Percentiles rank a stretch among this genome's conserved stretches.
phyloP scores from a whole-genome alignment of 805 yeast genomes.

The Limtongia smithiae region DNA sequence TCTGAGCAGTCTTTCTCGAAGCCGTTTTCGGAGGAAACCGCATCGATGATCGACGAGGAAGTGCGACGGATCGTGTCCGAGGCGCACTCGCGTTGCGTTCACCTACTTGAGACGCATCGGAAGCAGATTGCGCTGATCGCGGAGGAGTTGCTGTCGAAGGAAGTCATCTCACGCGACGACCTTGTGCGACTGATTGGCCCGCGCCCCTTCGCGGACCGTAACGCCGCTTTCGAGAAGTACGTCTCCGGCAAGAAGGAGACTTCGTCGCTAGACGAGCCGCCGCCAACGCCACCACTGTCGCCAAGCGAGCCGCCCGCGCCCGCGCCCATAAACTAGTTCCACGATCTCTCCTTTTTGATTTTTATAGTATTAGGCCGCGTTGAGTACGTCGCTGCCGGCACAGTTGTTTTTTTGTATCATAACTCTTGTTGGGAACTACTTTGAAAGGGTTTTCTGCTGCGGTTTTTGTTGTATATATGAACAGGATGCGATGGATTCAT shows the following conservation, averaged over 20 bases:
- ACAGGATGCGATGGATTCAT: too few species aligned
- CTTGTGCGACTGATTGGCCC: conserved; percentile 86
- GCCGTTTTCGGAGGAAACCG: conserved; percentile 87
- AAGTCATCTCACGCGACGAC: conserved; percentile 89
- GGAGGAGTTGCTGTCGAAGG: conserved; percentile 77
- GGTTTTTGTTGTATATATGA: too few species aligned
- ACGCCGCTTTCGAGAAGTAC: conserved; percentile 85
- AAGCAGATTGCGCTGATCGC: conserved; percentile 82
- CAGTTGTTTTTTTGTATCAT: too few species aligned
- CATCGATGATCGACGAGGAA: conserved; percentile 74
- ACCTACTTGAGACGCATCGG: conserved; percentile 65
- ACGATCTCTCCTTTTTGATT: too few species aligned
- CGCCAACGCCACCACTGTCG: conserved; percentile 5
- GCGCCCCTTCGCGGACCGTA: conserved; percentile 85
- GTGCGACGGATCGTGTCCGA: conserved; percentile 72
- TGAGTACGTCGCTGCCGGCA: too few species aligned
- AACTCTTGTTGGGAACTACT: too few species aligned
- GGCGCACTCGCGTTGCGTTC: conserved; percentile 67
- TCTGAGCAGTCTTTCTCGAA: conserved; percentile 69
- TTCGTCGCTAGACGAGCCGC: background rate
- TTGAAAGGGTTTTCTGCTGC: too few species aligned
- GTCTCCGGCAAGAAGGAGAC: conserved; percentile 20
- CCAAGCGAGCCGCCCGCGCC: background rate
- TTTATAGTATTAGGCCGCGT: too few species aligned
- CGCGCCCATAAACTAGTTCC: too few species aligned